These are phyloP conservation scores for Pseudocercospora eumusae DNA, from an alignment of 2,329 filamentous ascomycete genomes.

Conservation along the genomic window DNA sequence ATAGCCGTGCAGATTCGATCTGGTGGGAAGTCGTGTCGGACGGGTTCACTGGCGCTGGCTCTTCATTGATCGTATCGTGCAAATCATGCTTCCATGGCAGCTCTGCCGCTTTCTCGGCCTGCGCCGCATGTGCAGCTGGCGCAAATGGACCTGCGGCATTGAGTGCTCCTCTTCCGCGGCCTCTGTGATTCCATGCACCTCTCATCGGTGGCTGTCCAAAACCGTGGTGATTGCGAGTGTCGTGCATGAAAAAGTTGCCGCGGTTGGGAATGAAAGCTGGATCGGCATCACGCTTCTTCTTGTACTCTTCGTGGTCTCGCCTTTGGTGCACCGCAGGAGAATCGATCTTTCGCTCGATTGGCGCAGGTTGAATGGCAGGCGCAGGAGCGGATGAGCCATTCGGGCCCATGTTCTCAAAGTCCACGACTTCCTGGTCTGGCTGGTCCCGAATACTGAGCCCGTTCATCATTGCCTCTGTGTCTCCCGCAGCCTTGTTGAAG, in stretches of 20 bases:
- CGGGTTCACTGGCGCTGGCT: constrained; percentile 22
- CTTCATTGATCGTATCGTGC: constrained; percentile 64
- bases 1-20: constrained; percentile 34
- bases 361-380: constrained; percentile 36
- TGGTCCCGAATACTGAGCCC: constrained; percentile 54
- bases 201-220: constrained; percentile 27
- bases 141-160: constrained; percentile 55
- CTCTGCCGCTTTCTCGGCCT: constrained; percentile 63
- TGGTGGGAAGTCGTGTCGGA: constrained; percentile 25
- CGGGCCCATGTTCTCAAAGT: constrained; percentile 53
- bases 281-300: constrained; percentile 82
- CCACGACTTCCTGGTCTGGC: constrained; percentile 44
- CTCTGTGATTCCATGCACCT: constrained; percentile 52
- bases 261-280: constrained; percentile 92
- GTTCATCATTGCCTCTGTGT: constrained; percentile 64
- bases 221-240: constrained; percentile 60
- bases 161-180: constrained; percentile 62
- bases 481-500: constrained; percentile 51
- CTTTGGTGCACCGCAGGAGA: constrained; percentile 69
- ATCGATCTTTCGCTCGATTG: constrained; percentile 34
- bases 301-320: constrained; percentile 87
- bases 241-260: constrained; percentile 96
- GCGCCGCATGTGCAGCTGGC: constrained; percentile 48
- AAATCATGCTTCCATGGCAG: constrained; percentile 92
- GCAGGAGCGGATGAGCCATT: constrained; percentile 38